These are phyloP conservation scores for Paxillus involutus DNA, from an alignment of 768 basidiomycete species.

Conservation along the genomic window DNA sequence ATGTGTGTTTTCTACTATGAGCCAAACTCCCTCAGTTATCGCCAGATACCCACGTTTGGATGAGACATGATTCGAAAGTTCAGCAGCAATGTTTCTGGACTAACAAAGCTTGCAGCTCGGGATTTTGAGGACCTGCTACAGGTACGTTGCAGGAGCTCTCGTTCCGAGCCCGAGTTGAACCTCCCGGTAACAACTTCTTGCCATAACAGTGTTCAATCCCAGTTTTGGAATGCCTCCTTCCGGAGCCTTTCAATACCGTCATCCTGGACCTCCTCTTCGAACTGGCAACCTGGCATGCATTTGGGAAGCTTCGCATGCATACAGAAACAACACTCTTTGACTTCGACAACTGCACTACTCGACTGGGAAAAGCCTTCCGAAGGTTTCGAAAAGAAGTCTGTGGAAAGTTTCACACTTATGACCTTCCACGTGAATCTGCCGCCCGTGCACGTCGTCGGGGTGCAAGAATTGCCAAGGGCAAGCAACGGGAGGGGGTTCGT, in stretches of 20 bases:
- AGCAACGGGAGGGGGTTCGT: neutral
- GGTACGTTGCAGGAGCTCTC: neutral
- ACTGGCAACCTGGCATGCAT: conserved; percentile 23
- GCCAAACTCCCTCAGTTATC: conserved; percentile 14
- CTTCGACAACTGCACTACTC: conserved; percentile 20
- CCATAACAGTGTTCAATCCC: conserved; percentile 29
- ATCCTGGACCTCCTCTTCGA: conserved; percentile 22
- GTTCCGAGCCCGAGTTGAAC: neutral
- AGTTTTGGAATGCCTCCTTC: conserved; percentile 25
- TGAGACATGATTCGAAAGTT: conserved; percentile 31
- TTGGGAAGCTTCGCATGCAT: conserved; percentile 28
- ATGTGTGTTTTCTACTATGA: neutral
- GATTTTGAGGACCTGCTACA: conserved; percentile 42
- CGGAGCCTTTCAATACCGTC: conserved; percentile 8
- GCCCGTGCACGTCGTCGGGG: too few species aligned
- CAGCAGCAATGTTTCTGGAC: conserved; percentile 28
- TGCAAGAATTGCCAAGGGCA: too few species aligned
- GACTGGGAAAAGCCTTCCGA: conserved; percentile 19
- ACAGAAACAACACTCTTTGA: conserved; percentile 12
- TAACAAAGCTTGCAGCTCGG: conserved; percentile 35
- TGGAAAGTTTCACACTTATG: neutral
- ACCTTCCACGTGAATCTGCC: too few species aligned
- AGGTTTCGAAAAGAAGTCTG: conserved; percentile 19
- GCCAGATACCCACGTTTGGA: conserved; percentile 32
- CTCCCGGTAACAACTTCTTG: too few species aligned